Conservation (phyloP, 2,329 filamentous ascomycete species). For the Trichoderma afroharzianum region DNA sequence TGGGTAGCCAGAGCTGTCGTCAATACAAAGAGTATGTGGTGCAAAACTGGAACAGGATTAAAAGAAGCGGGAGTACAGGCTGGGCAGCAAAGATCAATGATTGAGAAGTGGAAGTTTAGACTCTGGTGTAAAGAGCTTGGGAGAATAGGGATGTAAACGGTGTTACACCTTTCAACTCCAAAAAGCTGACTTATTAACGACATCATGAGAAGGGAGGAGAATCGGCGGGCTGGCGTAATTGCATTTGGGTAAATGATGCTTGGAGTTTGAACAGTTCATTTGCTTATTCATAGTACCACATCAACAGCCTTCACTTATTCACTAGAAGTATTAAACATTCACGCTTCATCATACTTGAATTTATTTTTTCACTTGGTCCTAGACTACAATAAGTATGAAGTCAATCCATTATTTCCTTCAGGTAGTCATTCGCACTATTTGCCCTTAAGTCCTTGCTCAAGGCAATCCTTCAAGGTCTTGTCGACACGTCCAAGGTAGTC, state of each 20-base stretch:
- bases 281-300: neutral
- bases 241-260: neutral
- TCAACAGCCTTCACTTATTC: neutral
- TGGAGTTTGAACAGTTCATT: neutral
- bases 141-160: neutral
- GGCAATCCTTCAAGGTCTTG: neutral
- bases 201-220: neutral
- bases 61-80: neutral
- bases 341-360: neutral
- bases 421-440: neutral
- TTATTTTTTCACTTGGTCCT: neutral
- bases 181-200: neutral
- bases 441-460: neutral
- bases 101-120: neutral
- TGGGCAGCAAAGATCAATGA: neutral
- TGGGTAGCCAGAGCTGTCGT: slow-evolving; percentile 1
- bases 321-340: neutral
- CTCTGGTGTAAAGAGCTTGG: neutral
- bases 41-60: neutral
- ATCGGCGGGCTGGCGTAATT: neutral
- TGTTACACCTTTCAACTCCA: neutral
- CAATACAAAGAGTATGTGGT: neutral
- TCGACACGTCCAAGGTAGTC: slow-evolving; percentile 3
- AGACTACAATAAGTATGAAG: neutral
- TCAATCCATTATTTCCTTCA: neutral